Percentiles rank a stretch among this genome's conserved stretches.
phyloP scores from a whole-genome alignment of 139 green algal species.

The Chlamydomonas sphaeroides region DNA sequence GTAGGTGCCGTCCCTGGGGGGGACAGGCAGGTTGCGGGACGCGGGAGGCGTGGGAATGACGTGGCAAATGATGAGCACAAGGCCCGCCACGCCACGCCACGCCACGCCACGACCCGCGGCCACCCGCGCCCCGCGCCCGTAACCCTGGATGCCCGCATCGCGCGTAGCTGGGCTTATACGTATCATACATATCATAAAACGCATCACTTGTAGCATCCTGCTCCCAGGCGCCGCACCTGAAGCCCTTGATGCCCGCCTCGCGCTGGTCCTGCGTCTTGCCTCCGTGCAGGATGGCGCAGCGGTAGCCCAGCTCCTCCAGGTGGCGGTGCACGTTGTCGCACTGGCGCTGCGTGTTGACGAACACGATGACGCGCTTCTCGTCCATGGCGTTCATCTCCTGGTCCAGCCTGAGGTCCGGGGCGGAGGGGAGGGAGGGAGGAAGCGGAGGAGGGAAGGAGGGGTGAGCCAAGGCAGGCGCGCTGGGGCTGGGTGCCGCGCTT shows the following conservation, averaged over 20 bases:
- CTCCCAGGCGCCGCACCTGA: slow-evolving; percentile 73
- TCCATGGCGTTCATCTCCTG: slow-evolving; percentile 64
- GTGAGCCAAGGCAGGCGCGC: too few species aligned
- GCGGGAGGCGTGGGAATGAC: not conserved
- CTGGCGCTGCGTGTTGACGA: slow-evolving; percentile 94
- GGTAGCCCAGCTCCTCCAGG: slow-evolving; percentile 66
- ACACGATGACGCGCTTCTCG: slow-evolving; percentile 92
- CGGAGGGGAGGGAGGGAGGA: not conserved
- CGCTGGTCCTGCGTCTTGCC: slow-evolving; percentile 93
- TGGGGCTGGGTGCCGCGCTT: too few species aligned
- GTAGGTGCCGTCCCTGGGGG: slow-evolving; percentile 81
- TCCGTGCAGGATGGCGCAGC: slow-evolving; percentile 89
- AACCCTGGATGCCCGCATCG: too few species aligned
- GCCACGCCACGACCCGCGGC: too few species aligned
- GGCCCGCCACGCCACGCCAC: too few species aligned
- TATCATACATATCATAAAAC: too few species aligned
- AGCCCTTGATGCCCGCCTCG: slow-evolving; percentile 87
- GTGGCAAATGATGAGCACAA: too few species aligned
- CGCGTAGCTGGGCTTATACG: too few species aligned
- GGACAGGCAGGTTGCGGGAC: not conserved
- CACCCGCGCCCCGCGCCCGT: too few species aligned
- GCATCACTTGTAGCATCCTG: too few species aligned
- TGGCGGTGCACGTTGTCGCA: slow-evolving; percentile 85
- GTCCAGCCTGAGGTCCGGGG: slow-evolving; percentile 3
- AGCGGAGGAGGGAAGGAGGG: too few species aligned